Conservation (phyloP, 1,139 yeast species). For the Pichia sp. region DNA sequence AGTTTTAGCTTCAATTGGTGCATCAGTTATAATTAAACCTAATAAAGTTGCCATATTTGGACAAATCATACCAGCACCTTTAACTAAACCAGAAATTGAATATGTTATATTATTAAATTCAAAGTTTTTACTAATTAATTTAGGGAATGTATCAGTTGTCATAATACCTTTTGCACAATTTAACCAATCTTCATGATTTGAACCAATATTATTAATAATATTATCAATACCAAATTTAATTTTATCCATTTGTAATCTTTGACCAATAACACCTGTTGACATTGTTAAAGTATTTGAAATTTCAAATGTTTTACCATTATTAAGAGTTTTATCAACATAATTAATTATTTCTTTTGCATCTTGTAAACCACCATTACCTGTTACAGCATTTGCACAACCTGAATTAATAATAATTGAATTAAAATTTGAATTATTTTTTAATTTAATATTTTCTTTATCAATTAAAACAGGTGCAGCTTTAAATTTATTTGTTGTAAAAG, state of each 20-base stretch:
- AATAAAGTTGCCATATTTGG: constrained; percentile 97
- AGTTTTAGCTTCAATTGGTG: constrained; percentile 77
- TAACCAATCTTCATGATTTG: constrained; percentile 73
- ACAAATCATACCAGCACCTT: constrained; percentile 99
- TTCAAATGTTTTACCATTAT: constrained; percentile 21
- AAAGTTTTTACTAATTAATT: constrained; percentile 62
- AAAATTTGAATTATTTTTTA: constrained; percentile 51
- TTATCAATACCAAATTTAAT: constrained; percentile 56
- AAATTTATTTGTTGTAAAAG: constrained; percentile 86
- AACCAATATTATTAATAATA: constrained; percentile 53
- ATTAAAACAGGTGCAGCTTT: constrained; percentile 95
- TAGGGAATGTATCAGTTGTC: constrained; percentile 97
- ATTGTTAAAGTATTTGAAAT: constrained; percentile 56
- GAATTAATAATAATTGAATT: constrained; percentile 77
- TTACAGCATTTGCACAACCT: constrained; percentile 97
- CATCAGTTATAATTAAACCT: constrained; percentile 90
- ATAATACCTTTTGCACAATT: constrained; percentile 83
- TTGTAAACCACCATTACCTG: constrained; percentile 79
- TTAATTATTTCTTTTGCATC: constrained; percentile 75
- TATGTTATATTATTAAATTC: constrained; percentile 53
- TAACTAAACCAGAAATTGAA: constrained; percentile 84
- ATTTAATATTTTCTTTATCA: constrained; percentile 55
- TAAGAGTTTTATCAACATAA: constrained; percentile 44
- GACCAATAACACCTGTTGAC: constrained; percentile 99
- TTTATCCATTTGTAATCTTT: constrained; percentile 70